A percentile compares a stretch with the other conserved stretches of the same genome.
These are phyloP conservation scores for Xylariaceae sp. DNA, from an alignment of 2,329 filamentous ascomycete genomes.

Conservation along the genomic window DNA sequence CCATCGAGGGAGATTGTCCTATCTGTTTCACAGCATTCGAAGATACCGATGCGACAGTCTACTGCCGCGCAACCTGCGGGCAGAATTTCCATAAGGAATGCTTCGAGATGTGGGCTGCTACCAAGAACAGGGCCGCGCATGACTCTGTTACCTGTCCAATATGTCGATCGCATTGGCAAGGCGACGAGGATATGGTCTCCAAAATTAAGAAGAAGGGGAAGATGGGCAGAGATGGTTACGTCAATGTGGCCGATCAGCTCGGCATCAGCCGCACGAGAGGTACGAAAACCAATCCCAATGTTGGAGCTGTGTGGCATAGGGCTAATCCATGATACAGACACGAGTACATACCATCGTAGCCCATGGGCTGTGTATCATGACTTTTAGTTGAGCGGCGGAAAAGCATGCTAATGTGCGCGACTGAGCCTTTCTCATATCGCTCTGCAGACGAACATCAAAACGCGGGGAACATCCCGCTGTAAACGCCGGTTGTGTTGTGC, in stretches of 20 bases:
- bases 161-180: constrained; percentile 56
- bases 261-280: constrained; percentile 52
- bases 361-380: too few relatives aligned
- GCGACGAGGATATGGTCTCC: constrained; percentile 40
- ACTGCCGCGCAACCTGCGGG: constrained; percentile 49
- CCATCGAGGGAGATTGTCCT: constrained; percentile 51
- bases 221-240: constrained; percentile 50
- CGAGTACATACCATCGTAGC: too few relatives aligned
- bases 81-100: constrained; percentile 54
- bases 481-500: too few relatives aligned
- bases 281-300: constrained; percentile 29
- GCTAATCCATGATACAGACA: too few relatives aligned
- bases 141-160: constrained; percentile 55
- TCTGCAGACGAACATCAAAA: too few relatives aligned
- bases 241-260: constrained; percentile 59
- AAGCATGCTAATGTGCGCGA: too few relatives aligned
- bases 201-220: constrained; percentile 41
- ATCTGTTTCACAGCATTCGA: constrained; percentile 53
- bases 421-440: too few relatives aligned
- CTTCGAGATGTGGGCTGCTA: constrained; percentile 51
- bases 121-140: constrained; percentile 35
- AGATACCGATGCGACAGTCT: constrained; percentile 39
- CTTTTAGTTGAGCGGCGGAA: too few relatives aligned
- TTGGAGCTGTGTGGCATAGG: too few relatives aligned
- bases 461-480: too few relatives aligned